Evolutionary conservation across 306 rosid species (phyloP), one percentile per base, ranked within the genome.

Genomic region (Medicago ruthenica): DNA sequence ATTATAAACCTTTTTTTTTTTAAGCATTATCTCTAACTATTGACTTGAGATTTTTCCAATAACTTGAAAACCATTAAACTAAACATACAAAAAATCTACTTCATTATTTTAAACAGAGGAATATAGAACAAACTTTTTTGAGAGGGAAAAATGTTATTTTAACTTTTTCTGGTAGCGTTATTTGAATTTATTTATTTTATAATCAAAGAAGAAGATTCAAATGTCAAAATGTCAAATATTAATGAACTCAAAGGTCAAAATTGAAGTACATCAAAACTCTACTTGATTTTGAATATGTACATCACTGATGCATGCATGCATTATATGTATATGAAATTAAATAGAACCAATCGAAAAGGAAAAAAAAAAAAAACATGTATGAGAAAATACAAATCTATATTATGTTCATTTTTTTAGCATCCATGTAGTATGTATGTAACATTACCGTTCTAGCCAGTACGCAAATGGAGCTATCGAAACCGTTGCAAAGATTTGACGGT

Each of bases 401-500:
- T 12, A 8, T 8, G n/a, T 61, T 34, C 1, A 61, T 8, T 61
- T 31, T 15, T 61, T 61, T 0, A 45, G 20, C 73, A 18, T 34
- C 37, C n/a, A 60, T 60, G 76, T 39, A 62, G 24, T 20, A 20
- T 27, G 4, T 17, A 24, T 0, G 11, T 20, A 66, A 15, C 12
- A 55, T 55, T 72, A 93, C 99, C 97, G 70, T 81, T 95, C 99
- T 0, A 89, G 54, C 70, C 63, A 80, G 50, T 75, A 89, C 67
- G 97, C 94, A 15, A 90, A 81, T 34, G 99, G 99, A 75, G 85
- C 89, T 42, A 92, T 86, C 84, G 93, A 79, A 0, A 69, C 1
- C 9, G 93, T 82, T 0, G 91, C 99, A 74, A 95, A 90, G 51
- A 95, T 66, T 78, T 92, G 99, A 0, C 99, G 81, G 47, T 95